These are phyloP conservation scores for Pyrenophora tritici-repentis DNA, from an alignment of 2,329 filamentous ascomycete genomes.

Conservation along the genomic window DNA sequence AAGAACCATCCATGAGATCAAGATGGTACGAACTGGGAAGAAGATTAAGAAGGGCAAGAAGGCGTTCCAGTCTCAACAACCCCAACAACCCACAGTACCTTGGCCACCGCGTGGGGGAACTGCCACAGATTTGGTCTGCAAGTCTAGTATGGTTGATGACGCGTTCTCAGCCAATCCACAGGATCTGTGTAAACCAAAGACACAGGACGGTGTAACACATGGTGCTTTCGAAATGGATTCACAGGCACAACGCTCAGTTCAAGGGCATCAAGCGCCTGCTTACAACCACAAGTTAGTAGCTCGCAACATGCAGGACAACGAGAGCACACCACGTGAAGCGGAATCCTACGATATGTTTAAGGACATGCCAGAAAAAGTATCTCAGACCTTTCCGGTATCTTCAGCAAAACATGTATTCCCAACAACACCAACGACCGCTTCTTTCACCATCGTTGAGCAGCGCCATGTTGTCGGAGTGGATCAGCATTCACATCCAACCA, in stretches of 20 bases:
- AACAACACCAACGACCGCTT: background rate
- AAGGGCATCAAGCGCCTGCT: background rate
- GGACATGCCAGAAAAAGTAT: background rate
- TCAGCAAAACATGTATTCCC: background rate
- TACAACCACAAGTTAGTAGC: background rate
- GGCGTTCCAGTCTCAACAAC: background rate
- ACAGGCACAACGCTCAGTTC: background rate
- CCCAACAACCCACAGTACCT: background rate
- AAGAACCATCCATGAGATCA: background rate
- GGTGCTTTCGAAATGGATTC: background rate
- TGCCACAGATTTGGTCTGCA: background rate
- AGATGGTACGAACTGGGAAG: background rate
- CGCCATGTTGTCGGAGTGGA: background rate
- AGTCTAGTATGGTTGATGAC: background rate
- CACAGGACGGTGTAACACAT: background rate
- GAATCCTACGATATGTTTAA: background rate
- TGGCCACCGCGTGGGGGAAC: constrained; percentile 8
- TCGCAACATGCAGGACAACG: background rate
- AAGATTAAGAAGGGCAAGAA: constrained; percentile 6
- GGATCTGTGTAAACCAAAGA: background rate
- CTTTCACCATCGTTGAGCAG: background rate
- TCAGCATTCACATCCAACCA: background rate
- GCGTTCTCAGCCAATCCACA: background rate
- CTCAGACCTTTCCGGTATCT: background rate
- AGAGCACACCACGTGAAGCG: background rate